Evolutionary conservation across 2,329 filamentous ascomycete genomes (phyloP).

Genomic region (Fusarium cicatricum): DNA sequence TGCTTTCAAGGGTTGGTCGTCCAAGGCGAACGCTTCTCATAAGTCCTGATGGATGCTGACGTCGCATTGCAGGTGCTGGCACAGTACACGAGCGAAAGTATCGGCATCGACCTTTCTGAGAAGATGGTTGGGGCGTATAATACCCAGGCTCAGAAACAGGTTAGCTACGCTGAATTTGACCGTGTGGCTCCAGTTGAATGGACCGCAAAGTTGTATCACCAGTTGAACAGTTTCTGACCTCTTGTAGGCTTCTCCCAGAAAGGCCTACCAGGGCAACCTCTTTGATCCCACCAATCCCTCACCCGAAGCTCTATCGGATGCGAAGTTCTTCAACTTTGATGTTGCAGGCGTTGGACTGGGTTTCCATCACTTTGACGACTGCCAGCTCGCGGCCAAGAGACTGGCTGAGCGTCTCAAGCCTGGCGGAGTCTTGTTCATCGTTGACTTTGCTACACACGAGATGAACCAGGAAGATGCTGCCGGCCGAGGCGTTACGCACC

Average conservation of each 20-base stretch:
- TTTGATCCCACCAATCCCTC: conserved; percentile 54
- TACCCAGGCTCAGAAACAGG: conserved; percentile 62
- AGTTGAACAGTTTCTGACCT: conserved; percentile 9
- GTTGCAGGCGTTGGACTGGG: conserved; percentile 68
- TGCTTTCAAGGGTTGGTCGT: conserved; percentile 66
- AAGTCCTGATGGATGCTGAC: conserved; percentile 1
- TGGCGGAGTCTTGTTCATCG: conserved; percentile 72
- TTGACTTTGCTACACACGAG: conserved; percentile 71
- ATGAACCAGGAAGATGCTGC: conserved; percentile 37
- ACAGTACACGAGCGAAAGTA: conserved; percentile 57
- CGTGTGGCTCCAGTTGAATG: background rate
- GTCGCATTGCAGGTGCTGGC: conserved; percentile 32
- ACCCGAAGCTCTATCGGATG: conserved; percentile 63
- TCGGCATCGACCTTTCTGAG: conserved; percentile 75
- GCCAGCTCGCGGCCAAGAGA: conserved; percentile 64
- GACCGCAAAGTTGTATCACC: background rate
- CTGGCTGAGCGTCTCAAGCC: conserved; percentile 69
- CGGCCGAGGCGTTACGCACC: conserved; percentile 65
- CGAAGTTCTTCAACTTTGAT: conserved; percentile 75
- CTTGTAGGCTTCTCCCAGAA: conserved; percentile 53
- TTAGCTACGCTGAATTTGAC: conserved; percentile 37
- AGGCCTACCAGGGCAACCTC: conserved; percentile 66
- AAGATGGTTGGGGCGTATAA: conserved; percentile 77
- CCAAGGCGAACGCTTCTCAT: background rate
- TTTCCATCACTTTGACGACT: conserved; percentile 74